These are phyloP conservation scores for Fusarium mangiferae DNA, from an alignment of 2,329 filamentous ascomycete genomes.

Conservation along the genomic window DNA sequence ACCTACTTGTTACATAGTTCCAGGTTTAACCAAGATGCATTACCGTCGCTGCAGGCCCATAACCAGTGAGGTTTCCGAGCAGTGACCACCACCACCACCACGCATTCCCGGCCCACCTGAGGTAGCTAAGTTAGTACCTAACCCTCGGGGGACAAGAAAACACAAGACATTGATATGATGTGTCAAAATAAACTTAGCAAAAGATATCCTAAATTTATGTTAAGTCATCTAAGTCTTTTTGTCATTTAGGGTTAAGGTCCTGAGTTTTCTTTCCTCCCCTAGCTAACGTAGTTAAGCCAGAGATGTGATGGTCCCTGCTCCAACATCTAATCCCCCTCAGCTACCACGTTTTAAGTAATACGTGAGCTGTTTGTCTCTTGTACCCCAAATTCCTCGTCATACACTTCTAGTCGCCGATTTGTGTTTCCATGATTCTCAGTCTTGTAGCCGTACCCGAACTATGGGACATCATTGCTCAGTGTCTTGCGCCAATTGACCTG, in stretches of 20 bases:
- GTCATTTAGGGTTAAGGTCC: too few relatives aligned
- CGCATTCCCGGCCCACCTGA: too few relatives aligned
- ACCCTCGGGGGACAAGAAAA: too few relatives aligned
- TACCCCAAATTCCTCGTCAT: background rate
- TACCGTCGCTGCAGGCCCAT: background rate
- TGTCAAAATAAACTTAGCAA: too few relatives aligned
- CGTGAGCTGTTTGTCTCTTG: fast-evolving
- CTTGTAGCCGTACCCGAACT: background rate
- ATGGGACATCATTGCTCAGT: background rate
- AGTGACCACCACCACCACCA: too few relatives aligned
- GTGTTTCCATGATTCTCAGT: background rate
- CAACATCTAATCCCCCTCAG: fast-evolving
- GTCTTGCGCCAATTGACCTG: background rate
- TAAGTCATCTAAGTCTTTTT: too few relatives aligned
- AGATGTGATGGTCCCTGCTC: background rate
- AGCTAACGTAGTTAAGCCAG: too few relatives aligned
- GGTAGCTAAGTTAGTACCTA: too few relatives aligned
- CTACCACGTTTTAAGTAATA: background rate
- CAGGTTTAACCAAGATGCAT: background rate
- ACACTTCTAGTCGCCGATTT: background rate
- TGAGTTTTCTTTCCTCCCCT: too few relatives aligned
- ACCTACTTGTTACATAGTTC: background rate
- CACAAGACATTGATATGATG: too few relatives aligned
- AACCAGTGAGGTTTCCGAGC: background rate
- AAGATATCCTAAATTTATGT: too few relatives aligned